These are phyloP conservation scores for Rhizophora mangle DNA, from an alignment of 345 rosid species.

Conservation along the genomic window DNA sequence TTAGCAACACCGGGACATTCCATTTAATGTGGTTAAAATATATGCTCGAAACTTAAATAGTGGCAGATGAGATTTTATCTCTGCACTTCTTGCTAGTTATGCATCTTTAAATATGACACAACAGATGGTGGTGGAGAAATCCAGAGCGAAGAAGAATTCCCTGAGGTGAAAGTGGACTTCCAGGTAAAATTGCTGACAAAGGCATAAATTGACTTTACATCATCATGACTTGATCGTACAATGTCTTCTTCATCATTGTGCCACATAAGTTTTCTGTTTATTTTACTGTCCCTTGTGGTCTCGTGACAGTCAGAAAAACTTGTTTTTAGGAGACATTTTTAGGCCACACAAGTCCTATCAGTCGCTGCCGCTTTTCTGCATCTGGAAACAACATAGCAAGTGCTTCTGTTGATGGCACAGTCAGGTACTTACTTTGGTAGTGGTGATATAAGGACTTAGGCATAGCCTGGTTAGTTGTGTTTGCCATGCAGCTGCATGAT, in stretches of 20 bases:
- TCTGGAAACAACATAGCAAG: constrained; percentile 75
- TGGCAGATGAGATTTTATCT: not conserved
- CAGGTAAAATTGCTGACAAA: constrained; percentile 39
- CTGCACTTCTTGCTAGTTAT: constrained; percentile 10
- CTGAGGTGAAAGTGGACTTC: constrained; percentile 66
- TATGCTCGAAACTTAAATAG: not conserved
- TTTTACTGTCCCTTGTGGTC: not conserved
- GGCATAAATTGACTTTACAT: not conserved
- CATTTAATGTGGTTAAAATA: not conserved
- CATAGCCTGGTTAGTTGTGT: constrained; percentile 12
- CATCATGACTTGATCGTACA: not conserved
- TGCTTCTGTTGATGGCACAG: constrained; percentile 75
- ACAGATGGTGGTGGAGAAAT: constrained; percentile 42
- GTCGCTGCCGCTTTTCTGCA: constrained; percentile 68
- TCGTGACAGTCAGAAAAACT: constrained; percentile 1
- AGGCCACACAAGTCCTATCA: constrained; percentile 71
- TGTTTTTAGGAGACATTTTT: constrained; percentile 59
- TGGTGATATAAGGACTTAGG: constrained; percentile 11
- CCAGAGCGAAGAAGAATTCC: constrained; percentile 52
- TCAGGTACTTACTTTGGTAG: constrained; percentile 43
- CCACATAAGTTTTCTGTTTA: not conserved
- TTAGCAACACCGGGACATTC: not conserved
- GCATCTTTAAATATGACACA: constrained; percentile 15
- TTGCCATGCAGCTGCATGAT: constrained; percentile 9
- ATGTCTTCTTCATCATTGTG: not conserved